Evolutionary conservation across 495 filamentous ascomycete genomes (phyloP).

Genomic region (Penicillium silybi): DNA sequence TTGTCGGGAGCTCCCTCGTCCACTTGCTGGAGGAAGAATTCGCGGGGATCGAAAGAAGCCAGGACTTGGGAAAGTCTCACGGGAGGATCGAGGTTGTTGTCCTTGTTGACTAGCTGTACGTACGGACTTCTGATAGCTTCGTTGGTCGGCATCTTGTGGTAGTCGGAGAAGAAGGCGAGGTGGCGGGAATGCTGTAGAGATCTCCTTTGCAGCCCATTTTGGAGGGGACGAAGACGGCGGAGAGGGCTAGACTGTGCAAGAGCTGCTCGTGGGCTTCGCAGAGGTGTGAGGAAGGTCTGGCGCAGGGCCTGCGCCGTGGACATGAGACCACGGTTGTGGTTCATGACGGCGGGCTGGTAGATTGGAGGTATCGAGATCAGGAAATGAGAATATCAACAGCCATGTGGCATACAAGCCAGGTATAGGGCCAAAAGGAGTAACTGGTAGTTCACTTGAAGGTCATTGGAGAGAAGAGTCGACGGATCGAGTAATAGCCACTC

Average conservation of each 20-base stretch:
- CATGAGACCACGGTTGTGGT: constrained; percentile 35
- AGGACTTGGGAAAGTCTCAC: constrained; percentile 42
- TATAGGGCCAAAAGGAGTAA: not conserved
- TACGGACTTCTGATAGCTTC: constrained; percentile 49
- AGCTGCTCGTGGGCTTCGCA: constrained; percentile 12
- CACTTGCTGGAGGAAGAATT: constrained; percentile 58
- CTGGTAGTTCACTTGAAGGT: not conserved
- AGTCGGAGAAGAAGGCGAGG: constrained; percentile 4
- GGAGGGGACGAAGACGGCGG: not conserved
- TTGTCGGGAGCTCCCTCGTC: constrained; percentile 25
- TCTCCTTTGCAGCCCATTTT: constrained; percentile 9
- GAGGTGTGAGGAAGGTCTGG: constrained; percentile 30
- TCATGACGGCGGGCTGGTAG: constrained; percentile 23
- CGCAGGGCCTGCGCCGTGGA: constrained; percentile 39
- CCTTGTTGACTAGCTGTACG: constrained; percentile 52
- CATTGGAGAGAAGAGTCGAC: constrained; percentile 4
- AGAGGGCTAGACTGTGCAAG: constrained; percentile 7
- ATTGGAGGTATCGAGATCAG: not conserved
- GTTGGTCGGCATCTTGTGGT: constrained; percentile 19
- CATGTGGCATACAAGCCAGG: not conserved
- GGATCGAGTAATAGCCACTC: constrained; percentile 21
- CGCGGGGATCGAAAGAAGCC: constrained; percentile 39
- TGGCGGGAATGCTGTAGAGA: constrained; percentile 9
- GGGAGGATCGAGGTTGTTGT: constrained; percentile 46
- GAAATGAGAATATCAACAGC: not conserved